Base-by-base conservation (phyloP, 2,329 filamentous ascomycete species). In the Colletotrichum sp. region DNA sequence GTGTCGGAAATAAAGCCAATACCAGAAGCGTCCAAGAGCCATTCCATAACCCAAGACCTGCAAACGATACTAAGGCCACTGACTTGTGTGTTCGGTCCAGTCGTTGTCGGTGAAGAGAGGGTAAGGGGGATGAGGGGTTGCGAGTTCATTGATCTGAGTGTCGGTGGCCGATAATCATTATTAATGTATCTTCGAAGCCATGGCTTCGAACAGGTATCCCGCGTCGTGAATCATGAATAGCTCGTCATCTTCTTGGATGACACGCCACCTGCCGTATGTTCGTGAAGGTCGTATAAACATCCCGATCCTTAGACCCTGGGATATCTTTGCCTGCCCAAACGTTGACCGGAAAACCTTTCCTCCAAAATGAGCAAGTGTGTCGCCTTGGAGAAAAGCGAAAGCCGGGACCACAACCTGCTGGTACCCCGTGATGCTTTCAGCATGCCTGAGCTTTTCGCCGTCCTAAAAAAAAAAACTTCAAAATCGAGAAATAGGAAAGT, bases 191-290 rank as follows among this genome's bases (percentile, higher is more conserved):
- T 32, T 64, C 67, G 73, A 72, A 77, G 73, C 70, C 60, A 66
- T 74, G 34, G 74, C 74, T 76, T 76, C 74, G 48, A 74, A 76
- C 66, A 77, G 73, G 76, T 78, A 77, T 77, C 76, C 74, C 74
- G 66, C 34, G 63, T 68, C 65, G 73, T 75, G 30, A 75, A 75
- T 76, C 74, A 64, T 76, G 13, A 69, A 65, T 32, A 71, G 68
- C 52, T 30, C 68, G 74, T 21, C 57, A 28, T 52, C 48, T 15
- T 63, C 13, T 34, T 34, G 32, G 34, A 55, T 39, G 28, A 70
- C 24, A 43, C 28, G 69, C 65, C 57, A 74, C 28, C 36, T 60
- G 66, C 75, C 75, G 67, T 76, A 77, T 77, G 75, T 77, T 63
- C 76, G 55, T 55, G 48, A 59, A 59, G 55, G 66, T 69, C 68